These are phyloP conservation scores for Endotrypanum monterogeii DNA, from an alignment of 208 protist species.

Conservation along the genomic window DNA sequence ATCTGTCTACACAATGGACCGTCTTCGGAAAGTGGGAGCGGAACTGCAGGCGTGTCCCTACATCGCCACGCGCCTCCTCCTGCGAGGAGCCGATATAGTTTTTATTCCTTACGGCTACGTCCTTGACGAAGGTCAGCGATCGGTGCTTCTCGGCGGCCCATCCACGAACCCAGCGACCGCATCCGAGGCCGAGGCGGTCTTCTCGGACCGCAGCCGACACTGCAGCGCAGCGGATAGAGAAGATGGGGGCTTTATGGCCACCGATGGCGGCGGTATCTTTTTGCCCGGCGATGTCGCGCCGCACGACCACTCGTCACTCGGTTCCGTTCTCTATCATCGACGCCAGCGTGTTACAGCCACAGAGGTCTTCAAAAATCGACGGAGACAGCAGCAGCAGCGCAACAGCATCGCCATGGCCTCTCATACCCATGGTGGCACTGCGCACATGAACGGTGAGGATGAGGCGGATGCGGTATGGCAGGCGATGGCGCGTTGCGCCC, in stretches of 20 bases:
- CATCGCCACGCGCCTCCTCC: conserved; percentile 61
- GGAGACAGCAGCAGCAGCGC: conserved; percentile 12
- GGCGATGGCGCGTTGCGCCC: conserved; percentile 25
- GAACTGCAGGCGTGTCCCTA: conserved; percentile 80
- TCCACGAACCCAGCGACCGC: conserved; percentile 58
- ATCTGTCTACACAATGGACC: conserved; percentile 44
- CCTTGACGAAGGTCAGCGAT: conserved; percentile 62
- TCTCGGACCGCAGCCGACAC: not conserved
- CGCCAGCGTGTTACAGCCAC: conserved; percentile 23
- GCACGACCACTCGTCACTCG: conserved; percentile 7
- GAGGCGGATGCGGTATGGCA: conserved; percentile 18
- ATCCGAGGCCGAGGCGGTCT: conserved; percentile 27
- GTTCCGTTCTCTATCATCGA: conserved; percentile 32
- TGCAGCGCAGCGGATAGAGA: not conserved
- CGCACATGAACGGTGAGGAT: not conserved
- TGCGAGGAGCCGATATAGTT: conserved; percentile 74
- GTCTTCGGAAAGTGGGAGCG: conserved; percentile 49
- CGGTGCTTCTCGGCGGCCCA: conserved; percentile 60
- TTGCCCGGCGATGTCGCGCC: not conserved
- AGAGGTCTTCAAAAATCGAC: conserved; percentile 5
- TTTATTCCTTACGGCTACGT: conserved; percentile 87
- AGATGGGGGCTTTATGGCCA: not conserved
- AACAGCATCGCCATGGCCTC: too few relatives aligned
- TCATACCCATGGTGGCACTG: not conserved
- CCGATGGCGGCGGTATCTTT: not conserved